Conservation (phyloP, 2,329 filamentous ascomycete species). For the Drechslerella coelobrocha region DNA sequence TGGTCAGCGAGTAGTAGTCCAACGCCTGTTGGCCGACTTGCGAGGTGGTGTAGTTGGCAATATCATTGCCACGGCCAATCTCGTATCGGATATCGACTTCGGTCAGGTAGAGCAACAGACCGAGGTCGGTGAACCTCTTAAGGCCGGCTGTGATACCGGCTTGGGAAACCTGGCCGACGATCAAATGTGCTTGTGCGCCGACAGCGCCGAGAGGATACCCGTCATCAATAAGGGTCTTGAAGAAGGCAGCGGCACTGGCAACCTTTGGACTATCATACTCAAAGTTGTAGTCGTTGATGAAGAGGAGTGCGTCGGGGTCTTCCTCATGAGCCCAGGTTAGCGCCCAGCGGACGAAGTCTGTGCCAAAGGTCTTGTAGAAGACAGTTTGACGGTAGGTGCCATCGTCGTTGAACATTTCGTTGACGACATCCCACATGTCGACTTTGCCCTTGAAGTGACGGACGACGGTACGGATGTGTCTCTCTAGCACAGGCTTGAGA, state of each 20-base stretch:
- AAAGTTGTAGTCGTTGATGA: slow-evolving; percentile 71
- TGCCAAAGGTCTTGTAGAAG: slow-evolving; percentile 66
- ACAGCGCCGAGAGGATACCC: slow-evolving; percentile 45
- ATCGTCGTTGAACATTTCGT: slow-evolving; percentile 68
- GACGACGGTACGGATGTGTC: slow-evolving; percentile 68
- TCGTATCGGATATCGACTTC: slow-evolving; percentile 48
- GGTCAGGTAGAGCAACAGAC: slow-evolving; percentile 43
- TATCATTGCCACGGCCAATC: slow-evolving; percentile 46
- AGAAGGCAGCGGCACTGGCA: slow-evolving; percentile 60
- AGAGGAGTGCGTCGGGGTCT: slow-evolving; percentile 66
- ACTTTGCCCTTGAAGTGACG: slow-evolving; percentile 68
- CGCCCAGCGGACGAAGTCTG: slow-evolving; percentile 65
- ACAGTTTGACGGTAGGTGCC: slow-evolving; percentile 64
- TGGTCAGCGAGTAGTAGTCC: slow-evolving; percentile 48
- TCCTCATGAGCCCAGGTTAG: slow-evolving; percentile 66
- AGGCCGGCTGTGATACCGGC: slow-evolving; percentile 46
- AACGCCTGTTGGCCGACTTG: slow-evolving; percentile 46
- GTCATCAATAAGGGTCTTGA: slow-evolving; percentile 41
- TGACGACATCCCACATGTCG: slow-evolving; percentile 71
- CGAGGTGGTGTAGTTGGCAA: slow-evolving; percentile 40
- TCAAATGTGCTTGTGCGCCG: slow-evolving; percentile 47
- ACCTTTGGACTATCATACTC: slow-evolving; percentile 64
- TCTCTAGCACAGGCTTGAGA: slow-evolving; percentile 66
- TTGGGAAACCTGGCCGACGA: slow-evolving; percentile 41
- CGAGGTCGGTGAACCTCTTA: slow-evolving; percentile 33